Evolutionary conservation across 2,329 filamentous ascomycete genomes (phyloP).

Genomic region (Bipolaris victoriae): DNA sequence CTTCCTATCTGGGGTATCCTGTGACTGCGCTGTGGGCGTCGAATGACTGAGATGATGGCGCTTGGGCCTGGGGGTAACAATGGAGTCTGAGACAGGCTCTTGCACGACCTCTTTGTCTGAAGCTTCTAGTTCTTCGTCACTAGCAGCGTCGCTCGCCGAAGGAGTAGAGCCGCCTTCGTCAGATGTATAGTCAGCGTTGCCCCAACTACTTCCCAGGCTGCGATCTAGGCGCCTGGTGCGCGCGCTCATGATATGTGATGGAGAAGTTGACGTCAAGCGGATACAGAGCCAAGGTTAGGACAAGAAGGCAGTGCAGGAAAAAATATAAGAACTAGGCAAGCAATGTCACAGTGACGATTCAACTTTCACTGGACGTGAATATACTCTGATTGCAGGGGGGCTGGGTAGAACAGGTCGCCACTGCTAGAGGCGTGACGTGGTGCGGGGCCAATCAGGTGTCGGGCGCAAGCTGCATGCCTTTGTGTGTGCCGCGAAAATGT

Average conservation of each 20-base stretch:
- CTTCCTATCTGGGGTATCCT: constrained; percentile 20
- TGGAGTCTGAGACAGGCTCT: constrained; percentile 20
- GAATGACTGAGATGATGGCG: constrained; percentile 21
- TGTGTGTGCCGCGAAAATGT: constrained; percentile 8
- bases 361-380: constrained; percentile 4
- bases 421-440: constrained; percentile 38
- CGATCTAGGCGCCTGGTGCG: constrained; percentile 26
- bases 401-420: constrained; percentile 31
- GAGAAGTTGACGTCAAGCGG: background rate
- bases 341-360: background rate
- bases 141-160: constrained; percentile 32
- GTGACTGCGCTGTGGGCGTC: constrained; percentile 12
- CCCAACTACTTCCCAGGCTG: constrained; percentile 46
- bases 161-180: constrained; percentile 35
- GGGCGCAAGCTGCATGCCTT: constrained; percentile 4
- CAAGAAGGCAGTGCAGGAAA: background rate
- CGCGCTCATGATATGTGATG: constrained; percentile 22
- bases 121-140: constrained; percentile 34
- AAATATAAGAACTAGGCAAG: background rate
- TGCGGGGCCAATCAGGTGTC: constrained; percentile 33
- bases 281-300: background rate
- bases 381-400: constrained; percentile 21
- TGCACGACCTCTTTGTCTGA: constrained; percentile 28
- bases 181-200: constrained; percentile 37
- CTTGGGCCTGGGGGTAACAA: constrained; percentile 20